These are phyloP conservation scores for Arthromyces matolae DNA, from an alignment of 768 basidiomycete genomes.

Conservation along the genomic window DNA sequence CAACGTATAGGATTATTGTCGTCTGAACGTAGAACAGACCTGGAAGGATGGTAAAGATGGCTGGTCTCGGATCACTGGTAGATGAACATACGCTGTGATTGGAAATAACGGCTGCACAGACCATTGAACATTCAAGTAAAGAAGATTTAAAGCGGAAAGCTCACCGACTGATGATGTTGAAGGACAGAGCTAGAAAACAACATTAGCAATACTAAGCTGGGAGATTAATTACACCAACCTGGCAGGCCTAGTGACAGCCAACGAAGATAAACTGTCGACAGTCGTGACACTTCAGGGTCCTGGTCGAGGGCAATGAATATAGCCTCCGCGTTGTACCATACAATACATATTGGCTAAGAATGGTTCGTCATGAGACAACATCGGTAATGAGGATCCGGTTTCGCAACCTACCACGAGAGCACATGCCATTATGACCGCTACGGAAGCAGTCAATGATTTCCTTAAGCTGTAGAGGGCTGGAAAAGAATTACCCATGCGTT, in stretches of 20 bases:
- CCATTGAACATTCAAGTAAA: slow-evolving; percentile 2
- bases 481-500: slow-evolving; percentile 48
- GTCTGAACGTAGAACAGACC: slow-evolving; percentile 83
- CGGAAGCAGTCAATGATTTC: neutral
- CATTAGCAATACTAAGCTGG: neutral
- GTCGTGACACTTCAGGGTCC: slow-evolving; percentile 8
- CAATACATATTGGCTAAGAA: slow-evolving; percentile 1
- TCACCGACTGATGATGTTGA: no score
- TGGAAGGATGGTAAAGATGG: slow-evolving; percentile 17
- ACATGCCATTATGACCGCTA: slow-evolving; percentile 6
- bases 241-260: neutral
- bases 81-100: neutral
- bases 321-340: slow-evolving; percentile 1
- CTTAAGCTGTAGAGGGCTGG: neutral
- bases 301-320: slow-evolving; percentile 3
- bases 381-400: neutral
- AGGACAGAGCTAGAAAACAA: neutral
- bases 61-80: neutral
- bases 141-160: neutral
- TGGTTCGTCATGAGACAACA: neutral
- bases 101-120: neutral
- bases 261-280: slow-evolving; percentile 6
- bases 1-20: slow-evolving; percentile 65
- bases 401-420: slow-evolving; percentile 3
- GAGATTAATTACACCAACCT: neutral